Evolutionary conservation across 2,329 filamentous ascomycete genomes (phyloP), one percentile per base, ranked within the genome.

Genomic region (Phaeophleospora eucalypticola): DNA sequence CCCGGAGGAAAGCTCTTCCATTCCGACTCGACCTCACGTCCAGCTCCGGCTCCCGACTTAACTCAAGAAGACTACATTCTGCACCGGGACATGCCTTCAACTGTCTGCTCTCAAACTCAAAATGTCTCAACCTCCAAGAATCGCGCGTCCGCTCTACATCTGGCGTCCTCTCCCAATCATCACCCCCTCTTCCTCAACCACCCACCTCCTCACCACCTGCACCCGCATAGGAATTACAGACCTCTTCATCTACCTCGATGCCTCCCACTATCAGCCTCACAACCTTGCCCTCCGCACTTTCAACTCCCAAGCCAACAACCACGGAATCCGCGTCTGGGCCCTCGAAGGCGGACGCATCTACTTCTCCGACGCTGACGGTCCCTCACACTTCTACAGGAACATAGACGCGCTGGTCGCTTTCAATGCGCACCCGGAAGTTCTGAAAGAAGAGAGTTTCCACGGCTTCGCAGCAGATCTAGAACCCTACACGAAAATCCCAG

Each of bases 381-480:
- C 39, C 4, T 4, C n/a, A 6, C 24, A 32, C 12, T 41, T 41
- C 29, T 33, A 33, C 39, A 19, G 17, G 18, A 24, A 16, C 21
- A 33, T 41, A 3, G 18, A 33, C 4, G 33, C 9, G 8, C n/a
- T 41, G 24, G 17, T 33, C 21, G 21, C 4, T 15, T 41, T 41
- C 39, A 41, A 41, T 24, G 17, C 3, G 10, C 39, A 27, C 3
- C 18, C 27, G 3, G 17, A 34, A 12, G 24, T 12, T 29, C 24
- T 12, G 24, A 15, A 6, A 4, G 6, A 16, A 9, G 39, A 33
- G 15, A 41, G n/a, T 9, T 41, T 41, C 17, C 14, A 16, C 4
- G 39, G 39, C 14, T 41, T 41, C 21, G 29, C 39, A 3, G 39
- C 39, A 4, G 39, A 41, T 33, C 24, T 41, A 16, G 39, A 41